These are phyloP conservation scores for Jamesozyma rosinii DNA, from an alignment of 805 yeast genomes.

Conservation along the genomic window DNA sequence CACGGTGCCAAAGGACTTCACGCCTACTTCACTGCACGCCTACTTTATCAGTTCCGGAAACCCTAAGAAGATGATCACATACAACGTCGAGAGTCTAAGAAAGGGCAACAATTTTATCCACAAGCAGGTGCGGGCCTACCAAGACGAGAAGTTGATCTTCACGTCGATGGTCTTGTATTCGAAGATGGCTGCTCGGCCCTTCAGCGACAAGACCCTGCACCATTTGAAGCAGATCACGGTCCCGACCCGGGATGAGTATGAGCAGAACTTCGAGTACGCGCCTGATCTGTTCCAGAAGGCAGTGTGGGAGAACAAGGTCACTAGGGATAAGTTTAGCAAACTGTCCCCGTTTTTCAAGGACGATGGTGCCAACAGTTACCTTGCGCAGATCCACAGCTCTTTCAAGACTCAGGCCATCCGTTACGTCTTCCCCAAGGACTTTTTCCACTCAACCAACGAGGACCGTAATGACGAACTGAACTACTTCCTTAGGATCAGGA, in stretches of 20 bases:
- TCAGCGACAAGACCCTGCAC: constrained; percentile 9
- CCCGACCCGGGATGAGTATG: background rate
- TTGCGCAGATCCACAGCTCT: constrained; percentile 25
- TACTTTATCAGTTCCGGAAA: constrained; percentile 52
- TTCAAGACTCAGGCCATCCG: constrained; percentile 27
- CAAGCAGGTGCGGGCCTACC: constrained; percentile 47
- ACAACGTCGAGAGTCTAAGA: constrained; percentile 44
- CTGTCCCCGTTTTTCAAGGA: background rate
- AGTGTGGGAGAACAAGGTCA: constrained; percentile 9
- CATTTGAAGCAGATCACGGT: constrained; percentile 11
- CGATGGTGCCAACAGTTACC: constrained; percentile 1
- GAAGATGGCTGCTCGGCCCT: constrained; percentile 2
- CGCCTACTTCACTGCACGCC: constrained; percentile 54
- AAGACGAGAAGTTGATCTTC: constrained; percentile 42
- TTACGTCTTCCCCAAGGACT: constrained; percentile 31
- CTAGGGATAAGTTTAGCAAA: background rate
- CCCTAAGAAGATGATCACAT: constrained; percentile 38
- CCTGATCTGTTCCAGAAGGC: constrained; percentile 14
- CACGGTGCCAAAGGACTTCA: constrained; percentile 38
- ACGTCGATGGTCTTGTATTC: constrained; percentile 44
- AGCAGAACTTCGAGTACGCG: constrained; percentile 6
- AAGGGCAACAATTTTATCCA: constrained; percentile 46
- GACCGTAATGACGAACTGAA: constrained; percentile 13
- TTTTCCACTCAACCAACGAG: constrained; percentile 18
- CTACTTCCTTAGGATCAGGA: constrained; percentile 22